Conservation (phyloP, 306 rosid species). For the Citrullus mucosospermus region DNA sequence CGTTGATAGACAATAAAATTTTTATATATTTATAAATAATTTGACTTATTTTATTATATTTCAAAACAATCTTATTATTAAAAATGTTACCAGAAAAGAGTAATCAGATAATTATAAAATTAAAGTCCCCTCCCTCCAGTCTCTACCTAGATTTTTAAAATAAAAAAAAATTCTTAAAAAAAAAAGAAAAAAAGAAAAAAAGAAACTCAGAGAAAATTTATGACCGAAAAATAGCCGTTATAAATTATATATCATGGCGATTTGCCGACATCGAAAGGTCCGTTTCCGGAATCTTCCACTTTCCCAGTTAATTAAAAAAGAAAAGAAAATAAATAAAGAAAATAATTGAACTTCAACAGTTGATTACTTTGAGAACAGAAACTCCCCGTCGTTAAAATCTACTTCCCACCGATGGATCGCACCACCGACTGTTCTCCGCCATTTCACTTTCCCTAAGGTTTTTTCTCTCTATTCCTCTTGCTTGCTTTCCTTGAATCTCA, state of each 20-base stretch:
- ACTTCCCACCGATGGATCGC: not conserved
- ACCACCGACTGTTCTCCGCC: not conserved
- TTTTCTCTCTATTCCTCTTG: not conserved
- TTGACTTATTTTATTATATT: too few species aligned
- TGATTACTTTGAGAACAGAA: not conserved
- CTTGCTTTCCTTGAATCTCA: not conserved
- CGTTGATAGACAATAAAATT: too few species aligned
- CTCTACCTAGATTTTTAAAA: too few species aligned
- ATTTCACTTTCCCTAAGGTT: not conserved
- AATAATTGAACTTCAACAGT: not conserved
- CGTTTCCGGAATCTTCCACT: not conserved
- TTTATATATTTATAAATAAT: too few species aligned
- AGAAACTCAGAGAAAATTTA: not conserved
- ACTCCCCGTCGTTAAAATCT: not conserved
- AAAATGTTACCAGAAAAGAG: too few species aligned
- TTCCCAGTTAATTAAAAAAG: not conserved
- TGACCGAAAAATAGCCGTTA: slow-evolving; percentile 40
- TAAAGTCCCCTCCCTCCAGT: too few species aligned
- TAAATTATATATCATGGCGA: not conserved
- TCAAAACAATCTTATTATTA: too few species aligned
- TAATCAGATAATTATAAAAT: not conserved
- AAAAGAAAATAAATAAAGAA: not conserved
- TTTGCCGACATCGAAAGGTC: slow-evolving; percentile 26
- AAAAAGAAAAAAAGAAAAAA: not conserved
- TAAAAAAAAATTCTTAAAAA: too few species aligned